These are phyloP conservation scores for Dictyostelium discoideum DNA, from an alignment of 78 protist species.

Conservation along the genomic window DNA sequence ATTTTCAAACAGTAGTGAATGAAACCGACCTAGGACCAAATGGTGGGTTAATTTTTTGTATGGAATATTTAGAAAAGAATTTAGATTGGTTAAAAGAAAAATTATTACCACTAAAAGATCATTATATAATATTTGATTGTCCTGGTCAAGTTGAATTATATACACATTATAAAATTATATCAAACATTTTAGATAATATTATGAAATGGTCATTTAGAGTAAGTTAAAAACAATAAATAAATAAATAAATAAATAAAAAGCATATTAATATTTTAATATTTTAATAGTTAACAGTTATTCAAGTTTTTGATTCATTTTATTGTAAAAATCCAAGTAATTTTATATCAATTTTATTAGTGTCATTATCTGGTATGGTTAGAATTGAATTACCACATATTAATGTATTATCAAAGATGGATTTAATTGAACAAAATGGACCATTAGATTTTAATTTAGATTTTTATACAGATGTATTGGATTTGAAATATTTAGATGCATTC, in stretches of 20 bases:
- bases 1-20: constrained; percentile 85
- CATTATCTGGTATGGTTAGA: constrained; percentile 88
- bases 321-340: constrained; percentile 94
- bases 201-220: constrained; percentile 86
- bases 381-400: constrained; percentile 97
- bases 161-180: constrained; percentile 92
- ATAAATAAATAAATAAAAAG: background rate
- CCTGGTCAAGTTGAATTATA: constrained; percentile 99
- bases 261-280: background rate
- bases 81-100: constrained; percentile 95
- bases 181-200: constrained; percentile 79
- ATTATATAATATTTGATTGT: constrained; percentile 94
- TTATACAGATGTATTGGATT: constrained; percentile 90
- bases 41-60: constrained; percentile 94
- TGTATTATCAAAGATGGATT: constrained; percentile 97
- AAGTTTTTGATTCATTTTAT: constrained; percentile 90
- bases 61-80: constrained; percentile 93
- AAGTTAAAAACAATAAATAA: background rate
- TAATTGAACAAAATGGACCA: constrained; percentile 83
- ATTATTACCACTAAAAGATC: constrained; percentile 47
- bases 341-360: constrained; percentile 92
- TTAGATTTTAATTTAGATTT: constrained; percentile 89
- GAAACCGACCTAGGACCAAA: constrained; percentile 96
- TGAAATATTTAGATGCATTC: constrained; percentile 18
- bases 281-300: constrained; percentile 83